A percentile compares a stretch with the other conserved stretches of the same genome.
Evolutionary conservation across 2,329 filamentous ascomycete species (phyloP).

Genomic region (Scedosporium boydii): DNA sequence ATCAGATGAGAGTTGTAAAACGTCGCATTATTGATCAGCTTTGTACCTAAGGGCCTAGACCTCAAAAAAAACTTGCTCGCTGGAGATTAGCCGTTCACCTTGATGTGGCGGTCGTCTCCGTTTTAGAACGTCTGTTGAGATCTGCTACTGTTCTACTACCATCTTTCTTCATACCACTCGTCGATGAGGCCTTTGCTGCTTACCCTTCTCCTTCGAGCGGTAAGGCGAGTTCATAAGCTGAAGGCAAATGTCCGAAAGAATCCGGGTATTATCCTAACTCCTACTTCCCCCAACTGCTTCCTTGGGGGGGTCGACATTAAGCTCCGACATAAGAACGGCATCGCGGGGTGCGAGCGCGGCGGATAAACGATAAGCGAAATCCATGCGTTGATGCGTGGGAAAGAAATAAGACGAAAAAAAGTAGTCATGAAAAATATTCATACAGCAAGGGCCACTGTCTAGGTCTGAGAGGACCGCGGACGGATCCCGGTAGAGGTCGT

Average conservation of each 20-base stretch:
- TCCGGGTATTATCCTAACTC: background rate
- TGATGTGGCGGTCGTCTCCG: background rate
- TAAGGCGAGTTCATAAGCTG: too few species aligned
- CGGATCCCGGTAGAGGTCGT: background rate
- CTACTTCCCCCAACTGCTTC: background rate
- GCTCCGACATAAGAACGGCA: background rate
- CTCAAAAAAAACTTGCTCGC: background rate
- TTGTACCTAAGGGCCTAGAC: background rate
- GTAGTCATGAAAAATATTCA: background rate
- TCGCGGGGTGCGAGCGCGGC: too few species aligned
- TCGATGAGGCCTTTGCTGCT: too few species aligned
- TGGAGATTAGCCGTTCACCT: background rate
- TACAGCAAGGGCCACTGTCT: background rate
- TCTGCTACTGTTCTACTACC: background rate
- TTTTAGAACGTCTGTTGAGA: background rate
- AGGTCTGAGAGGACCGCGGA: background rate
- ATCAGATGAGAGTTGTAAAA: background rate
- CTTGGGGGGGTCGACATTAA: background rate
- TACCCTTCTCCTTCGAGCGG: too few species aligned
- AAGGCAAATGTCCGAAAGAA: background rate
- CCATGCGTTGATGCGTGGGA: background rate
- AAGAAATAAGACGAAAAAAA: background rate
- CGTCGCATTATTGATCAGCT: background rate
- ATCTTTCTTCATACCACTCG: background rate
- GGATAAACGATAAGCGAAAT: too few species aligned